These are phyloP conservation scores for Starmerella geochares DNA, from an alignment of 805 yeast genomes.

Conservation along the genomic window DNA sequence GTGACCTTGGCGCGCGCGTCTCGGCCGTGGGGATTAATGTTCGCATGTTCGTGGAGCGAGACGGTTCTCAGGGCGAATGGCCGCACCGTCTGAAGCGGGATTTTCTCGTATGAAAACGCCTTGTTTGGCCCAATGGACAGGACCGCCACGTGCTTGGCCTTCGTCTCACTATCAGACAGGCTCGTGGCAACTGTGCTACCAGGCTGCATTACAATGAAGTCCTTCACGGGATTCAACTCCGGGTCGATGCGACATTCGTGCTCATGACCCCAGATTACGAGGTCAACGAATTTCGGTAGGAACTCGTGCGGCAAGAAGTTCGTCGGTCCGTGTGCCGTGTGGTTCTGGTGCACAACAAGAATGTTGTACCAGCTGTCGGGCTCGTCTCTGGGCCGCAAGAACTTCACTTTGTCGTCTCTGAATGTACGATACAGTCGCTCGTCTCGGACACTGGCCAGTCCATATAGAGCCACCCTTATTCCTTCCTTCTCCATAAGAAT, in stretches of 20 bases:
- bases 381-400: constrained; percentile 54
- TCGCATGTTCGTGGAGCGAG: constrained; percentile 35
- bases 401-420: constrained; percentile 67
- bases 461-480: constrained; percentile 77
- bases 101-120: constrained; percentile 47
- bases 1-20: constrained; percentile 41
- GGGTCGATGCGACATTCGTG: constrained; percentile 83
- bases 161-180: constrained; percentile 71
- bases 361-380: constrained; percentile 70
- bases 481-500: constrained; percentile 70
- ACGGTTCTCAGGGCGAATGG: constrained; percentile 72
- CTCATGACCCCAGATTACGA: constrained; percentile 95
- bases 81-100: constrained; percentile 60
- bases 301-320: constrained; percentile 76
- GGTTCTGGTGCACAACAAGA: constrained; percentile 87
- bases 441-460: constrained; percentile 79
- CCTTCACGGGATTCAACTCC: constrained; percentile 41
- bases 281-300: constrained; percentile 69
- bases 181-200: constrained; percentile 94
- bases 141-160: constrained; percentile 63
- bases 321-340: constrained; percentile 57
- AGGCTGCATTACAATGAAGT: constrained; percentile 75
- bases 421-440: constrained; percentile 77
- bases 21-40: constrained; percentile 41
- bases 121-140: constrained; percentile 48